Base-by-base conservation (phyloP, 257 asterid genomes). In the Solanum sparsipilum region DNA sequence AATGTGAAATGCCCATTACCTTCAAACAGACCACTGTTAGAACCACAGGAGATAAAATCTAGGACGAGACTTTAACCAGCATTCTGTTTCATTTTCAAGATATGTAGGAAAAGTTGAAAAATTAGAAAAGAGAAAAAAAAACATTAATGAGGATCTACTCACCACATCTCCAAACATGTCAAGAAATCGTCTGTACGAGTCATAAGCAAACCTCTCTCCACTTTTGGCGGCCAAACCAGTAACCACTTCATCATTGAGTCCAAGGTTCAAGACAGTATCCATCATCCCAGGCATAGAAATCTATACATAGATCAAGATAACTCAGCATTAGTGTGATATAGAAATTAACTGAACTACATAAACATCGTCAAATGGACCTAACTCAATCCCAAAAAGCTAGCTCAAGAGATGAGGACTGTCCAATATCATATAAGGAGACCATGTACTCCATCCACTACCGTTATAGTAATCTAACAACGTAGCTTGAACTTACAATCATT, bases 241-340 rank as follows among this genome's bases (percentile, higher is more conserved):
- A 18, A 95, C 99, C 0, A 97, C 99, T 84, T 93, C 95, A 78
- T 97, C 98, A 38, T 97, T 96, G 82, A 97, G 95, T 82, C 98
- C 99, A 58, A 97, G 98, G 74, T 97, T 97, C 79, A 97, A 93
- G 78, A 97, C 98, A 4, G 99, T 97, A 93, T 97, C 99, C 99
- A 97, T 97, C 99, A 97, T 97, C 25, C 99, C 99, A 29, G 99
- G 99, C 99, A 97, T 97, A 25, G 99, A 97, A 46, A 97, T 92
- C 99, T 97, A 18, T 81, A 84, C 46, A 56, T 39, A 44, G 41
- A 36, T 38, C 36, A 67, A 15, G 41, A 15, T 3, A 25, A 38
- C 7, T 84, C 18, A 84, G 60, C 56, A 16, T 15, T 13, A 5
- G 36, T 25, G 25, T 71, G 27, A 84, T 12, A 63, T n/a, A 16